Evolutionary conservation across 1,139 yeast species (phyloP), one percentile per base, ranked within the genome.

Genomic region (Yamadazyma epiphylla): DNA sequence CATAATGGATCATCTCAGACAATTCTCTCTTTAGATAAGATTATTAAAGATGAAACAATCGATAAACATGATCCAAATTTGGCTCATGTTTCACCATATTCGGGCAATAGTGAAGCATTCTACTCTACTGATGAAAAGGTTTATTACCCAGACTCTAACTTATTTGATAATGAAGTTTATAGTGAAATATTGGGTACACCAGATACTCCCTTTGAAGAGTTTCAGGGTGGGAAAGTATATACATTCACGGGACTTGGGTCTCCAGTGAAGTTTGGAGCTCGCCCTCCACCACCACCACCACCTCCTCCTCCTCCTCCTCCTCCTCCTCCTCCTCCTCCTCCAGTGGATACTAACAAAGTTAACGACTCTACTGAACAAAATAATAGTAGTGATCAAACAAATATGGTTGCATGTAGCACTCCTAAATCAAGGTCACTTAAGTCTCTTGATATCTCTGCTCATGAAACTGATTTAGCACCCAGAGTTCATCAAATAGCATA

Each of bases 121-220:
- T 25, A 11, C 22, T 19, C 15, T 11, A 16, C n/a, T 11, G n/a
- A 27, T 11, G 29, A 27, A 15, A 13, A 4, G 16, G 4, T 13
- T n/a, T 15, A n/a, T 11, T 7, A 13, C 9, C 10, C n/a, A 11
- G 9, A 21, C 9, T 13, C 11, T 14, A 25, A 25, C 3, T 13
- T 30, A 10, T 31, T 31, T 24, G 34, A 31, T 25, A 24, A 24
- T 11, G n/a, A 11, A 7, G 19, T 24, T 3, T 24, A 24, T 25
- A 10, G 15, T 17, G 23, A 28, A 14, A 13, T 23, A 15, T 4
- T 23, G 8, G 14, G 25, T 3, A 33, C 39, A 1, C 37, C 39
- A 3, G 28, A 21, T 9, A 31, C 37, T 5, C 35, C 35, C 9
- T 21, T 22, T 14, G 29, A 15, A 21, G 37, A 15, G 10, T 19